Percentiles rank a stretch among this genome's conserved stretches.
phyloP scores from a whole-genome alignment of 805 yeast species.

The Starmerella potacharoeniae region DNA sequence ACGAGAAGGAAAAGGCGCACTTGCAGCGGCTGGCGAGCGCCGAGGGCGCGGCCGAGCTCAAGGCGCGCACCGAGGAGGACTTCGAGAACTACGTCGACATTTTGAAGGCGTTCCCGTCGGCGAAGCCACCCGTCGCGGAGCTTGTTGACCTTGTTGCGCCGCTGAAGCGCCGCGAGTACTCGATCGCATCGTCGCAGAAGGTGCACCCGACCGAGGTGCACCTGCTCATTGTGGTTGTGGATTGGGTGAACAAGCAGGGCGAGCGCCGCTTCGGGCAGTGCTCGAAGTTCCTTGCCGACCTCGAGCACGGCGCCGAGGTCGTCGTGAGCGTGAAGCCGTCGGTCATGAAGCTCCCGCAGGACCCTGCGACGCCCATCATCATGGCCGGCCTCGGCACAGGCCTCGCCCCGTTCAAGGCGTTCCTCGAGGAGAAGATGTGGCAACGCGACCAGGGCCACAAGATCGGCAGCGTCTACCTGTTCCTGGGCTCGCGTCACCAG shows the following conservation, averaged over 20 bases:
- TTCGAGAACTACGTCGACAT: conserved; percentile 72
- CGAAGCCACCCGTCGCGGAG: conserved; percentile 62
- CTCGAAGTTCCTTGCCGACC: conserved; percentile 77
- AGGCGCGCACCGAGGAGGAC: conserved; percentile 74
- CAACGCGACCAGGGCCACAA: conserved; percentile 79
- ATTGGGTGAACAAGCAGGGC: conserved; percentile 77
- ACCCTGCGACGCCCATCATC: conserved; percentile 76
- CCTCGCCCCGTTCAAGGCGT: conserved; percentile 95
- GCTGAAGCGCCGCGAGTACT: conserved; percentile 91
- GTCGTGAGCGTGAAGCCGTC: conserved; percentile 94
- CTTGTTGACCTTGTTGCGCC: conserved; percentile 68
- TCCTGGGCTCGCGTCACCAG: conserved; percentile 88
- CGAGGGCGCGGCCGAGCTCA: conserved; percentile 76
- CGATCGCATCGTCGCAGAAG: conserved; percentile 92
- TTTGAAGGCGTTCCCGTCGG: conserved; percentile 65
- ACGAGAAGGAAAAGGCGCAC: conserved; percentile 51
- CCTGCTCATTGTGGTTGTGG: conserved; percentile 85
- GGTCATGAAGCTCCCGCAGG: conserved; percentile 89
- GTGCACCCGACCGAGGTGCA: conserved; percentile 87
- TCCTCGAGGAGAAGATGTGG: conserved; percentile 89
- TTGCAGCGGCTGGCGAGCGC: conserved; percentile 57
- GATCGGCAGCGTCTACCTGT: conserved; percentile 80
- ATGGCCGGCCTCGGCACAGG: conserved; percentile 99
- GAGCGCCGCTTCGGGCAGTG: conserved; percentile 87
- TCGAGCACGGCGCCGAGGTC: conserved; percentile 67